These are phyloP conservation scores for Phanerodontia chrysosporium DNA, from an alignment of 768 basidiomycete species.

Conservation along the genomic window DNA sequence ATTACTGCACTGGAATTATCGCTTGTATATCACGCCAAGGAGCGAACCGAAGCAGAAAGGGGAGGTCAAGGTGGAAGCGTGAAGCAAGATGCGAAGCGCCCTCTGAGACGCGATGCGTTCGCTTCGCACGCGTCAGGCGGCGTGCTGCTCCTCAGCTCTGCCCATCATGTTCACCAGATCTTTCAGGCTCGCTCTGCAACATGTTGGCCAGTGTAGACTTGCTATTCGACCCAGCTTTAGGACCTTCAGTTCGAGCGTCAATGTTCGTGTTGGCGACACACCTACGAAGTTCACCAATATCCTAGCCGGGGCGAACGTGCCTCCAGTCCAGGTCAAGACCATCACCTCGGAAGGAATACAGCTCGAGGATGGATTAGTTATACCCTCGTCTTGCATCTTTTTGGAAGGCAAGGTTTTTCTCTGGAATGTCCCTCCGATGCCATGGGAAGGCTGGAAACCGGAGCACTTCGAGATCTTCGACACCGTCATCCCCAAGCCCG, in stretches of 20 bases:
- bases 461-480: conserved; percentile 82
- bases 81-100: background rate
- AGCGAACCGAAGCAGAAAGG: background rate
- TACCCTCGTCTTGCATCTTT: conserved; percentile 79
- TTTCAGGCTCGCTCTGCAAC: background rate
- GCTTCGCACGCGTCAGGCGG: background rate
- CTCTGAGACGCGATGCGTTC: no score
- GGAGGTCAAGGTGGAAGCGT: background rate
- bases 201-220: background rate
- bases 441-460: conserved; percentile 67
- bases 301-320: conserved; percentile 64
- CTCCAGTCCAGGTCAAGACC: conserved; percentile 67
- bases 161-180: conserved; percentile 8
- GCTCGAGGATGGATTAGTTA: conserved; percentile 72
- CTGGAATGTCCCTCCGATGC: conserved; percentile 75
- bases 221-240: background rate
- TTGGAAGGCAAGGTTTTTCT: conserved; percentile 82
- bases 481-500: conserved; percentile 78
- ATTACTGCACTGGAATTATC: conserved; percentile 30
- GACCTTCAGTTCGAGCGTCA: background rate
- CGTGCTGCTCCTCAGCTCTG: background rate
- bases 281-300: conserved; percentile 57
- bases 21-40: background rate
- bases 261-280: background rate
- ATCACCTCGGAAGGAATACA: conserved; percentile 61